Evolutionary conservation across 2,329 filamentous ascomycete species (phyloP), one percentile per base, ranked within the genome.

Genomic region (Trichoderma atrobrunneum): DNA sequence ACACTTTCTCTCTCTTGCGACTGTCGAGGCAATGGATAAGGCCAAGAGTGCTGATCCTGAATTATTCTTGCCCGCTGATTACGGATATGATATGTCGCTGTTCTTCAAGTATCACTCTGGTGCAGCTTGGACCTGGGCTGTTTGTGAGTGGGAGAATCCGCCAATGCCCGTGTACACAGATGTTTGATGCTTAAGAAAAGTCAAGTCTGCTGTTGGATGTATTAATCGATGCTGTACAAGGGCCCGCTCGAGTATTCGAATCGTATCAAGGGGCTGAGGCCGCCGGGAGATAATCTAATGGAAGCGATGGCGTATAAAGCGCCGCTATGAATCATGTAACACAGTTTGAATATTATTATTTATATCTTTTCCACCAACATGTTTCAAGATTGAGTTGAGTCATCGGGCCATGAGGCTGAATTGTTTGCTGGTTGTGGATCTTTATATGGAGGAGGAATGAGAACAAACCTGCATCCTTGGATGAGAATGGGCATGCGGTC

Each of bases 1-100:
- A 73, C 87, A 90, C 76, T 89, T 90, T 77, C 80, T 90, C 70
- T 85, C 85, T 11, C 85, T 89, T 74, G 88, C 87, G 3, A 89
- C 87, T 0, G 84, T 85, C 5, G 84, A 88, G 70, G 85, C 87
- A 72, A 85, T 90, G 73, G 85, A 86, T 75, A 84, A 83, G 67
- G 76, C 78, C 51, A 78, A 75, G n/a, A 74, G 73, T n/a, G 75
- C 77, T 51, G 76, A 82, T 67, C 75, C 78, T 3, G 71, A 74
- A 14, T 72, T 81, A 10, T 82, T 85, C 59, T 78, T 80, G 57
- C 79, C 80, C 1, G 83, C 83, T 7, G 80, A 80, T 5, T 83
- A 84, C 56, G 78, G 77, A 26, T 77, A 77, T 60, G 77, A 77
- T 60, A 74, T 77, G 57, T 74, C 80, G 32, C 75, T 81, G 30